Conservation (phyloP, 225 moss, liverwort and hornwort genomes). For the Bryum argenteum region DNA sequence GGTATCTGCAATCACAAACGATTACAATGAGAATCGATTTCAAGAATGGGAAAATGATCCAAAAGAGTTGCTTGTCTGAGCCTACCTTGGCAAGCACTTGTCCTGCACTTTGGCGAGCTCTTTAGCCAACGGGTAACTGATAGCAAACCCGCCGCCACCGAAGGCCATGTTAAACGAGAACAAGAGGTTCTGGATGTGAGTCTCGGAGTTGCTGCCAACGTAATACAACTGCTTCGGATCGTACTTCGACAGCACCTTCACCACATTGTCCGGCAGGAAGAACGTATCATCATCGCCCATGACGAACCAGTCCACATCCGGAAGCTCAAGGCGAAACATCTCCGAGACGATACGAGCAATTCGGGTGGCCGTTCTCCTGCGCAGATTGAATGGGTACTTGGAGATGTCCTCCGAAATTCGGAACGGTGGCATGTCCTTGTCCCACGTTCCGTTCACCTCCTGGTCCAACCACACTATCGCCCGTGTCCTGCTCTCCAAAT, state of each 20-base stretch:
- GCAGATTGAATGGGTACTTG: background rate
- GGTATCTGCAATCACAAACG: conserved; percentile 22
- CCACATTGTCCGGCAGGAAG: conserved; percentile 59
- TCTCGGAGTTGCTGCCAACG: conserved; percentile 42
- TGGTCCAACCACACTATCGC: conserved; percentile 64
- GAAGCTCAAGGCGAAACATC: conserved; percentile 40
- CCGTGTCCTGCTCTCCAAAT: conserved; percentile 22
- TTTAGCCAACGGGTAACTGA: conserved; percentile 33
- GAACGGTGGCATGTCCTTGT: conserved; percentile 24
- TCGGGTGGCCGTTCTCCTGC: conserved; percentile 36
- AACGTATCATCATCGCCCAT: conserved; percentile 78
- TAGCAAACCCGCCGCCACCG: conserved; percentile 53
- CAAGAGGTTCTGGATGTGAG: conserved; percentile 34
- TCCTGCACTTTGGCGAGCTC: conserved; percentile 39
- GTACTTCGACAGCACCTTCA: conserved; percentile 53
- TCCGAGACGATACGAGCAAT: conserved; percentile 59
- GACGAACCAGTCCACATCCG: conserved; percentile 70
- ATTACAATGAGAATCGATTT: background rate
- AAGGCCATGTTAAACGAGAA: conserved; percentile 47
- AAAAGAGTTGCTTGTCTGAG: no score
- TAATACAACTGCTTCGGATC: conserved; percentile 40
- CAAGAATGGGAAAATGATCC: no score
- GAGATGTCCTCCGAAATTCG: conserved; percentile 38
- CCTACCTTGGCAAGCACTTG: conserved; percentile 29
- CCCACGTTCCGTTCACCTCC: conserved; percentile 33